These are phyloP conservation scores for Xylaria sp. DNA, from an alignment of 2,329 filamentous ascomycete genomes.

Conservation along the genomic window DNA sequence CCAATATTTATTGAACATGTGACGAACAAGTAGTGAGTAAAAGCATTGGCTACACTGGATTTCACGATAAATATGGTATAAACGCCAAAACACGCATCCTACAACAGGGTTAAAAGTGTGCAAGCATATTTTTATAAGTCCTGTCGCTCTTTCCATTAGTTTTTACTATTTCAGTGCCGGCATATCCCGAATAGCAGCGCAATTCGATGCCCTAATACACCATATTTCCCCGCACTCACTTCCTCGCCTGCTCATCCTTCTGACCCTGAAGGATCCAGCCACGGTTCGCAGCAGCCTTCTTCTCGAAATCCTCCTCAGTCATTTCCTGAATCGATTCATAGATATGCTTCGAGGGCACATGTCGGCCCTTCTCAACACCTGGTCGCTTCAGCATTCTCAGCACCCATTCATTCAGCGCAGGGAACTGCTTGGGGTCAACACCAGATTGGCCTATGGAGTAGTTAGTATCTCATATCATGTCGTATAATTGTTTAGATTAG, in stretches of 20 bases:
- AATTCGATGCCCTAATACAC: background rate
- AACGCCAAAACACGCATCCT: no score
- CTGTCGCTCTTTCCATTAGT: background rate
- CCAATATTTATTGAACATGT: no score
- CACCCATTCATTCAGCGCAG: slow-evolving; percentile 80
- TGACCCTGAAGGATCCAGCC: slow-evolving; percentile 77
- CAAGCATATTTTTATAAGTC: no score
- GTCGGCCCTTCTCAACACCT: slow-evolving; percentile 78
- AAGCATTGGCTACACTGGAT: no score
- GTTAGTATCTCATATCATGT: slow-evolving; percentile 29
- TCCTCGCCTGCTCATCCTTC: slow-evolving; percentile 71
- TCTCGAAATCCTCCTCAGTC: slow-evolving; percentile 66
- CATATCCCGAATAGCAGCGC: background rate
- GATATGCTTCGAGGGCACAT: slow-evolving; percentile 75
- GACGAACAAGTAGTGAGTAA: no score
- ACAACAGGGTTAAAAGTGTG: no score
- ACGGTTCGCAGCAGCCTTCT: slow-evolving; percentile 62
- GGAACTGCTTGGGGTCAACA: slow-evolving; percentile 79
- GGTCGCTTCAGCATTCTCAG: slow-evolving; percentile 75
- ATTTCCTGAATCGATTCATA: slow-evolving; percentile 62
- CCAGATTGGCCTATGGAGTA: slow-evolving; percentile 65
- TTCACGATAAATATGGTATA: no score
- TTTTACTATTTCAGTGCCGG: background rate
- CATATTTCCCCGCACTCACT: slow-evolving; percentile 14
- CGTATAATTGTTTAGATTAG: background rate